Evolutionary conservation across 2,329 filamentous ascomycete species (phyloP), one percentile per base, ranked within the genome.

Genomic region (Arthrobotrys iridis): DNA sequence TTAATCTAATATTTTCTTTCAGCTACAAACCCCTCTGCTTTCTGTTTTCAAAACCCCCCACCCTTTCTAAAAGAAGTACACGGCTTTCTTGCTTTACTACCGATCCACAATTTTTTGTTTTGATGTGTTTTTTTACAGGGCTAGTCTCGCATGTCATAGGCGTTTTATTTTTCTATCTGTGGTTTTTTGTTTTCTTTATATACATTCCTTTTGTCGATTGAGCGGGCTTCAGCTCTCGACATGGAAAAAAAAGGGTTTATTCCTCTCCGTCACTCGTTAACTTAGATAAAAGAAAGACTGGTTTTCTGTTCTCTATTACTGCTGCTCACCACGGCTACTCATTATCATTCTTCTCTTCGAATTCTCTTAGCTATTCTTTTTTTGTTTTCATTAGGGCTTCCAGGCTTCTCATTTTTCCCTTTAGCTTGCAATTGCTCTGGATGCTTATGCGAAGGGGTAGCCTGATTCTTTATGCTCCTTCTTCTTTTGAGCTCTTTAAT

Each of bases 101-200:
- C 24, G 15, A 43, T 5, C 52, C 22, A 46, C 26, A 55, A 3
- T 37, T 41, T 43, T 50, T 6, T 35, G 40, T 60, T 45, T 65
- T 33, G 46, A 52, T 65, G 28, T 41, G 55, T 35, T 67, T 58
- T 48, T 58, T 67, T 58, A 46, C 11, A 57, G 55, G 63, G 50
- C 63, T 52, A 65, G 60, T 59, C 52, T n/a, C 67, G 50, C 67
- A 72, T 72, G 67, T 72, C 41, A 72, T 72, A 72, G 67, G 67
- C 67, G 67, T 72, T 70, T 35, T 41, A n/a, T 66, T 20, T 45
- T 45, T 59, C 40, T 48, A 24, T 59, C 28, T 43, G 18, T 60
- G 10, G 7, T 59, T 52, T 22, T 43, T 24, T 33, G 20, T 50
- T 40, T 55, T 46, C 35, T 70, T 50, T 55, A 24, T 37, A 28